Percentiles rank a stretch among this genome's conserved stretches.
These are phyloP conservation scores for Zarea fungicola DNA, from an alignment of 2,329 filamentous ascomycete genomes.

Conservation along the genomic window DNA sequence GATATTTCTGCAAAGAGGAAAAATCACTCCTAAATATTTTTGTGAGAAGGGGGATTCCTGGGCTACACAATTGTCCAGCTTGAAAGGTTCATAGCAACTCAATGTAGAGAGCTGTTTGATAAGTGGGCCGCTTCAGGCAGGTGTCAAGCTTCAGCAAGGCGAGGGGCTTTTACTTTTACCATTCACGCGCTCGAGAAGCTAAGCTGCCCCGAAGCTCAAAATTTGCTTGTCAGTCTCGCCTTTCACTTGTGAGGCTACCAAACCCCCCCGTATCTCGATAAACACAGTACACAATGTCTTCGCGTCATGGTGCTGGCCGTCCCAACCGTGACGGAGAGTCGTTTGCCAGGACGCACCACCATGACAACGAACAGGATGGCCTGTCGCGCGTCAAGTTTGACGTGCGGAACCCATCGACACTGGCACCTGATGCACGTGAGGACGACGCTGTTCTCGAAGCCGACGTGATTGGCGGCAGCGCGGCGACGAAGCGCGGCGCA, in stretches of 20 bases:
- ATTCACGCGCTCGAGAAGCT: background rate
- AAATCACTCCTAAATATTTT: too few species aligned
- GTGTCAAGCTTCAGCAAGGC: background rate
- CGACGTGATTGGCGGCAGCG: constrained; percentile 81
- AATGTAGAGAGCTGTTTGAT: background rate
- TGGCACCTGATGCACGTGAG: constrained; percentile 75
- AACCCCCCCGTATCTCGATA: too few species aligned
- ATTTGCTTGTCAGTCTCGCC: too few species aligned
- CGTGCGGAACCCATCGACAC: constrained; percentile 84
- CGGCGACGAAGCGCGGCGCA: constrained; percentile 80
- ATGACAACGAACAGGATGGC: constrained; percentile 40
- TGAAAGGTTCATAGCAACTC: too few species aligned
- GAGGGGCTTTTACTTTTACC: background rate
- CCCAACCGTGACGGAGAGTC: constrained; percentile 80
- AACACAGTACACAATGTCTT: constrained; percentile 42
- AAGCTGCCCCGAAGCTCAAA: too few species aligned
- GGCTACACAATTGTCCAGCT: too few species aligned
- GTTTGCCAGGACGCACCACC: constrained; percentile 69
- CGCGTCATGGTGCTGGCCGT: constrained; percentile 60
- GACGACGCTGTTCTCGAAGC: constrained; percentile 73
- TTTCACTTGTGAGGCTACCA: too few species aligned
- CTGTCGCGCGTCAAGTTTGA: constrained; percentile 87
- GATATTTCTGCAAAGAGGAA: too few species aligned
- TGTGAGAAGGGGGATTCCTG: too few species aligned
- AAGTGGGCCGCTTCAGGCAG: constrained; percentile 1